Base-by-base conservation (phyloP, 1,284 basidiomycete species). In the Naganishia sp. region DNA sequence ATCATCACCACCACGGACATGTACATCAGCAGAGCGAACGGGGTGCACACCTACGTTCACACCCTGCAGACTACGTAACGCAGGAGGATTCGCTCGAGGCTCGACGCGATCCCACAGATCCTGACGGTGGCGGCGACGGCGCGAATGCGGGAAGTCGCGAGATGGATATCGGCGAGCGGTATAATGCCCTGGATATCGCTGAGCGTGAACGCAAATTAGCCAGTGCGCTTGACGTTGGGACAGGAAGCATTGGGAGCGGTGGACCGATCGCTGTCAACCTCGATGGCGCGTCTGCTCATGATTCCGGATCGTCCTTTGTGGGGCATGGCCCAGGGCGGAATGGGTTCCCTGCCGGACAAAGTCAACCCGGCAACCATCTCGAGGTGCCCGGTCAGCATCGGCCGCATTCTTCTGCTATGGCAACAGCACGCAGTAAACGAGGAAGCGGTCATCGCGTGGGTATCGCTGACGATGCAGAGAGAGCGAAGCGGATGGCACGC, bases 101-200 rank as follows among this genome's bases (percentile, higher is more conserved):
- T 21, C 55, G 55, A 28, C 21, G 55, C 3, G 55, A 57, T 31
- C 47, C n/a, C 25, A 23, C 57, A 7, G 57, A 49, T 58, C 25
- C 56, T 13, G 43, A 31, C 18, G 10, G 25, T 1, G 56, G 56
- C 25, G 49, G 49, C n/a, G 35, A 39, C 35, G 49, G 49, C 21
- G 49, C 21, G 49, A 15, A 15, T 28, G 21, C n/a, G 49, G 15
- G 25, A 23, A 50, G 15, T 25, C 18, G 43, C 10, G 43, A 50
- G n/a, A 60, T 60, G 57, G 57, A 60, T 25, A 50, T 50, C 21
- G 57, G 57, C n/a, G 57, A 60, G 31, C 57, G 57, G 32, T 60
- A 60, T 46, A 61, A 61, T 23, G 58, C 58, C 3, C 39, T 61
- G 47, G 58, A 61, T 51, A 61, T 61, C 35, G 58, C 58, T 3